Evolutionary conservation across 2,329 filamentous ascomycete genomes (phyloP), one percentile per base, ranked within the genome.

Genomic region (Cladosporium halotolerans): DNA sequence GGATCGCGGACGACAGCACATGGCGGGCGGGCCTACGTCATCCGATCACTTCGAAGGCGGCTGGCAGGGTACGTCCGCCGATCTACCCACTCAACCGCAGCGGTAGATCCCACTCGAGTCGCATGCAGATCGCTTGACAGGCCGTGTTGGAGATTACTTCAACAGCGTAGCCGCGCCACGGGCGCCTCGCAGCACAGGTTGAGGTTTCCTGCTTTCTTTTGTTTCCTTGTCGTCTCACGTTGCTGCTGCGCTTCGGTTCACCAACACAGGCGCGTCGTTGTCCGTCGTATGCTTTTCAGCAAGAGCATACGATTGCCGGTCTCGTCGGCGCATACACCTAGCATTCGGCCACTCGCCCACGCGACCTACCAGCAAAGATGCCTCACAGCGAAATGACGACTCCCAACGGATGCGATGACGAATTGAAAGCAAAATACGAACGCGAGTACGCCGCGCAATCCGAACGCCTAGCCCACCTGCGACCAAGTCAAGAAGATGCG

Each of bases 401-500:
- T 3, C 34, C 34, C 34, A n/a, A 36, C 9, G 34, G 10, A 11
- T 11, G n/a, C 10, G 10, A n/a, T 9, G 11, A 34, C 14, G 39
- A 9, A 7, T 13, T n/a, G 14, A 50, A 53, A 23, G 50, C 41
- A 7, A 33, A 41, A 18, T 46, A 36, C n/a, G 44, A 42, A 23
- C 16, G 31, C 7, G 76, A 82, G 41, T 88, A 83, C 61, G 72
- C 79, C 1, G 74, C 78, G 6, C 85, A 89, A 65, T 78, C 84
- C 7, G 66, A 75, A 59, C 68, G 67, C 18, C 68, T 78, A 2
- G 74, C 68, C 2, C 70, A 72, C 39, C 71, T 72, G 55, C 66
- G 65, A 6, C 63, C 67, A 5, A 53, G 57, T 7, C 70, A 76
- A 55, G 73, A 76, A 52, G 60, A 70, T 46, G 67, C 71, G 10